Conservation (phyloP, 176 grass and related monocot species). For the Musa beccarii region DNA sequence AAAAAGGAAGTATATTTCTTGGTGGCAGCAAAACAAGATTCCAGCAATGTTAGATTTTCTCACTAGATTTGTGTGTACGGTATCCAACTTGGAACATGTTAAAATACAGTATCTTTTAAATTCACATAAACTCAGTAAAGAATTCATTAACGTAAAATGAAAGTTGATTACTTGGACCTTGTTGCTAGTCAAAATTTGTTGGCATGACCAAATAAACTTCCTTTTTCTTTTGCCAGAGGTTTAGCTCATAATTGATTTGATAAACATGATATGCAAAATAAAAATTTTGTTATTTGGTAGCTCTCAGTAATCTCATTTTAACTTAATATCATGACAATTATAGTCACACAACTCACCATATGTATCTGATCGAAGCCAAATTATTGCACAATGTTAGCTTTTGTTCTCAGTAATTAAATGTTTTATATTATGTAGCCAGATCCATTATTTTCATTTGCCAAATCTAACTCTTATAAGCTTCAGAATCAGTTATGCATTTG, state of each 20-base stretch:
- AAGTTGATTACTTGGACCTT: not conserved
- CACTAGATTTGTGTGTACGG: not conserved
- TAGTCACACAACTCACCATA: not conserved
- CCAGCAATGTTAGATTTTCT: not conserved
- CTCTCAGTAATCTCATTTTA: no score
- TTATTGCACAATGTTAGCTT: no score
- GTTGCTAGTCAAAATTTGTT: not conserved
- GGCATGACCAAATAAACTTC: no score
- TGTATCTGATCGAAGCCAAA: not conserved
- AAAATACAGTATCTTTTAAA: not conserved
- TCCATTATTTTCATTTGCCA: not conserved
- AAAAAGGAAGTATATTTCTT: not conserved
- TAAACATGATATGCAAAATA: no score
- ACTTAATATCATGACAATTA: no score
- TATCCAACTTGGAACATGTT: not conserved
- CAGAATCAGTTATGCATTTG: not conserved
- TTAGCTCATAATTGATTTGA: no score
- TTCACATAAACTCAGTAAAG: not conserved
- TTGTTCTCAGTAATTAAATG: not conserved
- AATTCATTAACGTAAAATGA: not conserved
- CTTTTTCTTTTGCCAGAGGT: no score
- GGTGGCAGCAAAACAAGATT: not conserved
- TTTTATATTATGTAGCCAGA: not conserved
- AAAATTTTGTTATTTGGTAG: no score
- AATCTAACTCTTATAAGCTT: not conserved